These are phyloP conservation scores for Draba incana DNA, from an alignment of 345 rosid species.

Conservation along the genomic window DNA sequence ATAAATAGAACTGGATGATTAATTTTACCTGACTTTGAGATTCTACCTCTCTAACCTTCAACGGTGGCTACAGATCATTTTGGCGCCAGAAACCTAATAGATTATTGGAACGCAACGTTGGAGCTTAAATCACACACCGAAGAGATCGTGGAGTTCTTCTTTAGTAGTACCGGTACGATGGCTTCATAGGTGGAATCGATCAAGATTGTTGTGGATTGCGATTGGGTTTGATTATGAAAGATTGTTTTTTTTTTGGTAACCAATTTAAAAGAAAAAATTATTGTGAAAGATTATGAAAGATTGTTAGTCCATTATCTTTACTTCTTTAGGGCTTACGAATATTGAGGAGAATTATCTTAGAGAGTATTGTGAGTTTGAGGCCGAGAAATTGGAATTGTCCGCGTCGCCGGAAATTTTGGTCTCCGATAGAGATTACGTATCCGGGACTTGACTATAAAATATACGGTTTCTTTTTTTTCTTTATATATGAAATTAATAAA, in stretches of 20 bases:
- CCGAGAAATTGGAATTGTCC: constrained; percentile 11
- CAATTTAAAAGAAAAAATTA: too few species aligned
- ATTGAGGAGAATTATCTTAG: constrained; percentile 62
- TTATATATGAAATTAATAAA: not conserved
- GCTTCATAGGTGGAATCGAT: constrained; percentile 44
- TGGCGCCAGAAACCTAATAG: constrained; percentile 46
- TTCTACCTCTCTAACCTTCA: too few species aligned
- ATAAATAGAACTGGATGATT: too few species aligned
- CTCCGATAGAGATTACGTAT: constrained; percentile 18
- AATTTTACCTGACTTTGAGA: too few species aligned
- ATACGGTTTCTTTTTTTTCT: not conserved
- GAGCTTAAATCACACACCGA: constrained; percentile 73
- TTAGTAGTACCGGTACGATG: constrained; percentile 48
- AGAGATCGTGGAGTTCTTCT: constrained; percentile 65
- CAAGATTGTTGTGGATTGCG: constrained; percentile 68
- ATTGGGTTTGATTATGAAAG: too few species aligned
- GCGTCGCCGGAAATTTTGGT: constrained; percentile 25
- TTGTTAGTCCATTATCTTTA: constrained; percentile 84
- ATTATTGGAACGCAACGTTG: constrained; percentile 68
- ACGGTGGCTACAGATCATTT: constrained; percentile 14
- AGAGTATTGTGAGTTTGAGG: constrained; percentile 61
- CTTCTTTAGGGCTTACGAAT: constrained; percentile 64
- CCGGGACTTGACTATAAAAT: constrained; percentile 13
- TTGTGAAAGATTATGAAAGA: constrained; percentile 51
- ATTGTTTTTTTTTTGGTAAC: too few species aligned